These are phyloP conservation scores for Suillus fuscotomentosus DNA, from an alignment of 768 basidiomycete species.

Conservation along the genomic window DNA sequence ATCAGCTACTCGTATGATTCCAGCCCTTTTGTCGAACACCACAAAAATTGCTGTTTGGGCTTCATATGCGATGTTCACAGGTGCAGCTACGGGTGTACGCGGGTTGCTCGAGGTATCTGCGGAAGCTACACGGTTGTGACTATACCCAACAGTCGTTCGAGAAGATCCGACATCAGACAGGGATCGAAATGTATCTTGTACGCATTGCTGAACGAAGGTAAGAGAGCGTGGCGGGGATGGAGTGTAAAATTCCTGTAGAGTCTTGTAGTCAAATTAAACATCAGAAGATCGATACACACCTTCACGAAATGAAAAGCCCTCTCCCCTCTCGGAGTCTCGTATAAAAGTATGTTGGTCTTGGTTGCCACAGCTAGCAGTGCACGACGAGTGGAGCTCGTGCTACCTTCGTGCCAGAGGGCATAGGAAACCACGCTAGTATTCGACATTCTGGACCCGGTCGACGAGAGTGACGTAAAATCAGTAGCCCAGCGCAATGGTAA, in stretches of 20 bases:
- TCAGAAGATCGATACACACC: constrained; percentile 36
- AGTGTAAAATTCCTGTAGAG: constrained; percentile 77
- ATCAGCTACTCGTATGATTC: constrained; percentile 78
- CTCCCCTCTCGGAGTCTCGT: constrained; percentile 81
- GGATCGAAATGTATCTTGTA: constrained; percentile 49
- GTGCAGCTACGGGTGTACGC: constrained; percentile 28
- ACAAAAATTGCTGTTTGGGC: constrained; percentile 79
- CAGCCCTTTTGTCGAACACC: constrained; percentile 84
- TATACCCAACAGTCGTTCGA: constrained; percentile 20
- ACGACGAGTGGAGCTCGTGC: constrained; percentile 40
- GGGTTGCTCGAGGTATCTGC: constrained; percentile 25
- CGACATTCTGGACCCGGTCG: constrained; percentile 60
- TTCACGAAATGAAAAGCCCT: constrained; percentile 82
- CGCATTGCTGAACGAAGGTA: constrained; percentile 68
- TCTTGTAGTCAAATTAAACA: not conserved
- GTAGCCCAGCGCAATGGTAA: constrained; percentile 83
- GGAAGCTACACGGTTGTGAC: constrained; percentile 45
- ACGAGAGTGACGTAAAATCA: constrained; percentile 79
- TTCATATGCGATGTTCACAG: constrained; percentile 50
- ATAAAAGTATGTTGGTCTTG: constrained; percentile 69
- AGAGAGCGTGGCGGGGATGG: constrained; percentile 67
- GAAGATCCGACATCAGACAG: constrained; percentile 38
- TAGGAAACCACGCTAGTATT: constrained; percentile 61
- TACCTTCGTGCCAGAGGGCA: constrained; percentile 66
- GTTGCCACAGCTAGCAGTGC: constrained; percentile 73